Conservation (phyloP, 2,329 filamentous ascomycete genomes). For the Ophiocordyceps robertsii region DNA sequence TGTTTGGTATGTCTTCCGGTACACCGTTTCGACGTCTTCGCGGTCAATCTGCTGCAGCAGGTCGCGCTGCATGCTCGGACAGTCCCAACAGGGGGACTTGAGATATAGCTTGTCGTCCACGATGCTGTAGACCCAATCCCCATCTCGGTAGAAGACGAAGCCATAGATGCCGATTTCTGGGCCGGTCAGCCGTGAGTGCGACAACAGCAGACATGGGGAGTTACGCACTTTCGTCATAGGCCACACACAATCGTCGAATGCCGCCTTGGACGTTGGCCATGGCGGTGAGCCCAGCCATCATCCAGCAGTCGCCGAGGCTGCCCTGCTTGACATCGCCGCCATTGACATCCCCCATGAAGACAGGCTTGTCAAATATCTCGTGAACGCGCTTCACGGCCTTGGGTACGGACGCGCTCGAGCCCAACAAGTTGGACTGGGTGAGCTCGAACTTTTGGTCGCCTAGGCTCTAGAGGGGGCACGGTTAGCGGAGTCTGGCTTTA, state of each 20-base stretch:
- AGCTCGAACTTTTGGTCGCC: constrained; percentile 39
- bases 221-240: constrained; percentile 46
- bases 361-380: constrained; percentile 63
- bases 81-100: constrained; percentile 70
- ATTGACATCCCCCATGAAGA: constrained; percentile 51
- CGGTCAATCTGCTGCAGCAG: constrained; percentile 64
- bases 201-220: no score
- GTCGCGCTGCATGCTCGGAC: constrained; percentile 59
- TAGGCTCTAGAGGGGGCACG: constrained; percentile 31
- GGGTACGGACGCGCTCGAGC: constrained; percentile 39
- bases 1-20: constrained; percentile 57
- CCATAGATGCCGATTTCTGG: constrained; percentile 65
- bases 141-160: constrained; percentile 79
- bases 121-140: constrained; percentile 85
- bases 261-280: constrained; percentile 59
- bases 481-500: no score
- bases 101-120: constrained; percentile 85
- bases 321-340: constrained; percentile 70
- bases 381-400: constrained; percentile 63
- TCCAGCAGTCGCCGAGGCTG: constrained; percentile 68
- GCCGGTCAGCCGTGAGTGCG: not conserved
- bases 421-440: constrained; percentile 26
- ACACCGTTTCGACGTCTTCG: constrained; percentile 57
- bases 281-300: constrained; percentile 65
- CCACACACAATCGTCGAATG: constrained; percentile 63